Evolutionary conservation across 805 yeast species (phyloP).

Genomic region (Torulaspora indica): DNA sequence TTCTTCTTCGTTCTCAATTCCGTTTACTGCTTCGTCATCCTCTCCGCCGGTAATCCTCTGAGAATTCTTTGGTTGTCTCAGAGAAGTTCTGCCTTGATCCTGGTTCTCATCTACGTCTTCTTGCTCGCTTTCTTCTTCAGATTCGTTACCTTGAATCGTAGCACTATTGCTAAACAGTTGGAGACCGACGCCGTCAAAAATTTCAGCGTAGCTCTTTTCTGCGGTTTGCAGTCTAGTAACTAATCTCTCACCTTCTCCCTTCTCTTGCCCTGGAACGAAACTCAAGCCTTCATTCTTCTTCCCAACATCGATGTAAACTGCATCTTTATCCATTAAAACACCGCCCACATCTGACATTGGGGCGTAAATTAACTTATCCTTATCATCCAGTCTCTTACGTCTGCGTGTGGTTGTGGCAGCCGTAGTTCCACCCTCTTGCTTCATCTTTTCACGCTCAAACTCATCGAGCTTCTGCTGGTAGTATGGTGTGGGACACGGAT

Average conservation of each 20-base stretch:
- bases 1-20: slow-evolving; percentile 37
- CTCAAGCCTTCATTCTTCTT: slow-evolving; percentile 33
- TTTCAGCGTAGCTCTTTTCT: slow-evolving; percentile 53
- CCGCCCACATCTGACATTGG: slow-evolving; percentile 99
- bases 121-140: slow-evolving; percentile 39
- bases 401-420: slow-evolving; percentile 65
- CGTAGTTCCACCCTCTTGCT: slow-evolving; percentile 56
- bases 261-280: slow-evolving; percentile 60
- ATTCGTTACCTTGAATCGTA: slow-evolving; percentile 44
- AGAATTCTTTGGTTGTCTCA: slow-evolving; percentile 60
- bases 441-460: slow-evolving; percentile 65
- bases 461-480: slow-evolving; percentile 84
- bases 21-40: slow-evolving; percentile 28
- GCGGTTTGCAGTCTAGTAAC: slow-evolving; percentile 79
- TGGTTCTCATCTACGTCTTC: slow-evolving; percentile 37
- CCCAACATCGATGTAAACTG: slow-evolving; percentile 77
- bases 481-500: slow-evolving; percentile 98
- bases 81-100: slow-evolving; percentile 57
- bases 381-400: slow-evolving; percentile 88
- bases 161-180: slow-evolving; percentile 65
- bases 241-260: slow-evolving; percentile 80
- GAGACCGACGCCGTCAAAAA: slow-evolving; percentile 62
- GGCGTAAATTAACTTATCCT: slow-evolving; percentile 90
- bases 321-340: slow-evolving; percentile 92
- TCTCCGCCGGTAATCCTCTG: slow-evolving; percentile 48